Percentiles rank a stretch among this genome's conserved stretches.
Conservation (phyloP, 2,329 filamentous ascomycete genomes). For the Hortaea werneckii region DNA sequence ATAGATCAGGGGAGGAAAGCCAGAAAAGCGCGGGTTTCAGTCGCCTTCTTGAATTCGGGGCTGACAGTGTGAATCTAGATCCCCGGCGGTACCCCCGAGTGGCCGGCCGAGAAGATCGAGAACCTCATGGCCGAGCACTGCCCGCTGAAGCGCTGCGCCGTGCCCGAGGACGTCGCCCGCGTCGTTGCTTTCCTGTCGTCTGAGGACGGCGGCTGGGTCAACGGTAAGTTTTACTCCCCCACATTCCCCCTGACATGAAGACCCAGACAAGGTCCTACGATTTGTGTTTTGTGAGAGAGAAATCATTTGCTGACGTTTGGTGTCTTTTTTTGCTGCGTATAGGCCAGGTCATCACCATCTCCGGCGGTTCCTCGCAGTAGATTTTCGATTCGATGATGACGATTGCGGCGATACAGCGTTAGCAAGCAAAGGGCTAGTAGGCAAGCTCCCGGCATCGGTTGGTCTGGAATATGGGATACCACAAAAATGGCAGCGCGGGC, state of each 20-base stretch:
- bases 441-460: too few relatives aligned
- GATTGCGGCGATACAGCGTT: too few relatives aligned
- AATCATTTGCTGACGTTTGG: constrained; percentile 6
- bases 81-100: constrained; percentile 39
- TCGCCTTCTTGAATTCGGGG: neutral
- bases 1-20: too few relatives aligned
- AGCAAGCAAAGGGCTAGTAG: too few relatives aligned
- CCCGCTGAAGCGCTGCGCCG: constrained; percentile 39
- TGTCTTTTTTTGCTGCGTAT: neutral
- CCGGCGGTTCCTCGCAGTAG: constrained; percentile 31
- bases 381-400: neutral
- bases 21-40: too few relatives aligned
- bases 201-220: constrained; percentile 31
- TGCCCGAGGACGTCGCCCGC: constrained; percentile 34
- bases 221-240: constrained; percentile 15
- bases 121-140: constrained; percentile 40
- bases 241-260: neutral
- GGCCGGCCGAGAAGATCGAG: constrained; percentile 41
- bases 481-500: too few relatives aligned
- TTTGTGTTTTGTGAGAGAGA: neutral
- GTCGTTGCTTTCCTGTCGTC: constrained; percentile 30
- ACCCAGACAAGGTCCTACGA: neutral
- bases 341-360: constrained; percentile 35
- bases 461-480: too few relatives aligned
- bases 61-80: constrained; percentile 19